These are phyloP conservation scores for Microsporum canis DNA, from an alignment of 2,329 filamentous ascomycete species.

Conservation along the genomic window DNA sequence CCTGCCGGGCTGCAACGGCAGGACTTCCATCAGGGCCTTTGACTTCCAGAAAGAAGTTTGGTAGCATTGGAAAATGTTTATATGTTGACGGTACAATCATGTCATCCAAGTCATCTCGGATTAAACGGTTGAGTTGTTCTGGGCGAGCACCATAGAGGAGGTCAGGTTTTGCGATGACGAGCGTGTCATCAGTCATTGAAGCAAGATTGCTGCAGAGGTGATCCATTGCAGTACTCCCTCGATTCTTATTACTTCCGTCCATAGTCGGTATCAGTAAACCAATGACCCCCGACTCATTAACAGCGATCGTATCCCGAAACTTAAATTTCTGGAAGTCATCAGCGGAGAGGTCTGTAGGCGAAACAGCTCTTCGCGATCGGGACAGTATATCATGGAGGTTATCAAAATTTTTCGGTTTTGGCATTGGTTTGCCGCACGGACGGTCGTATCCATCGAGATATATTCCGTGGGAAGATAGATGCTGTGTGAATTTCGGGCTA, in stretches of 20 bases:
- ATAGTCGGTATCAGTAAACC: conserved; percentile 23
- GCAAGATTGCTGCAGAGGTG: conserved; percentile 27
- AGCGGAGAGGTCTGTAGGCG: not conserved
- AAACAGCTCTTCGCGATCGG: not conserved
- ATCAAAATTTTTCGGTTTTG: not conserved
- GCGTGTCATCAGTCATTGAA: conserved; percentile 26
- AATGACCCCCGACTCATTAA: conserved; percentile 27
- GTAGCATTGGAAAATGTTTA: conserved; percentile 22
- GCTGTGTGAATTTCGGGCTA: not conserved
- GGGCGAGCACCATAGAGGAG: conserved; percentile 23
- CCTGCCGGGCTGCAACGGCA: conserved; percentile 26
- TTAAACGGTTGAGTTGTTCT: conserved; percentile 19
- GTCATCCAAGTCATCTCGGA: conserved; percentile 18
- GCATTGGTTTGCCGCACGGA: not conserved
- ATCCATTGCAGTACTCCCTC: conserved; percentile 16
- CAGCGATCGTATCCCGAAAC: not conserved
- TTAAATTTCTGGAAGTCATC: not conserved
- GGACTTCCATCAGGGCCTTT: conserved; percentile 28
- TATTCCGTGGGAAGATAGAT: not conserved
- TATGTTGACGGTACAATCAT: conserved; percentile 23
- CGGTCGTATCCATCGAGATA: not conserved
- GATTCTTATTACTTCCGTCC: conserved; percentile 11
- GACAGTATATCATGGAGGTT: not conserved
- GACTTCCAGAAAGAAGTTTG: conserved; percentile 36
- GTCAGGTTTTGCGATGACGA: conserved; percentile 21